A percentile compares a stretch with the other conserved stretches of the same genome.
Evolutionary conservation across 257 asterid genomes (phyloP).

Genomic region (Solanum acaule): DNA sequence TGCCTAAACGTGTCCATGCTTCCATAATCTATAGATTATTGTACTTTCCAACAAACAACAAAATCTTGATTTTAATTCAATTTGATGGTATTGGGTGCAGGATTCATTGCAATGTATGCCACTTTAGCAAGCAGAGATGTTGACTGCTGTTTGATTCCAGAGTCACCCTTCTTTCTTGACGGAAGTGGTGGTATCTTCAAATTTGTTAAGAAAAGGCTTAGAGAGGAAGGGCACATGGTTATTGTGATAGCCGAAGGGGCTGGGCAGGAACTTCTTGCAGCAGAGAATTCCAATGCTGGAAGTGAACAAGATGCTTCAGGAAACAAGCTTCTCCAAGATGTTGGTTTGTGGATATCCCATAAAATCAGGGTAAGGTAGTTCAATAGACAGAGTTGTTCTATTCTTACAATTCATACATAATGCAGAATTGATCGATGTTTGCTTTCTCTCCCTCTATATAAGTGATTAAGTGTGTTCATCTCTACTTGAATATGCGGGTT

Average conservation of each 20-base stretch:
- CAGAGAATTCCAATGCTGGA: conserved; percentile 16
- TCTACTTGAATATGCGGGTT: not conserved
- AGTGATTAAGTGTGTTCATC: not conserved
- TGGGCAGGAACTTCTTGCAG: conserved; percentile 73
- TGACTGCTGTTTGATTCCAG: conserved; percentile 92
- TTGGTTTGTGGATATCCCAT: conserved; percentile 84
- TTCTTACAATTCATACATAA: not conserved
- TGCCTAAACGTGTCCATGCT: not conserved
- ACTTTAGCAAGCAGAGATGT: conserved; percentile 97
- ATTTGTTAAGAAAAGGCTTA: conserved; percentile 55
- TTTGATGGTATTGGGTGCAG: conserved; percentile 24
- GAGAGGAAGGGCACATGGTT: conserved; percentile 88
- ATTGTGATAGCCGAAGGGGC: conserved; percentile 95
- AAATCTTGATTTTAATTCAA: not conserved
- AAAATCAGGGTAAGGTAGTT: conserved; percentile 50
- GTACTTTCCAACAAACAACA: not conserved
- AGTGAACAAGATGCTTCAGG: conserved; percentile 81
- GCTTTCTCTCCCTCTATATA: not conserved
- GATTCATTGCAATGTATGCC: conserved; percentile 93
- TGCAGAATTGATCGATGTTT: not conserved
- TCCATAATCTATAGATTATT: not conserved
- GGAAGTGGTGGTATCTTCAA: conserved; percentile 79
- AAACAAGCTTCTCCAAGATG: conserved; percentile 79
- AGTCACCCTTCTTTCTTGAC: conserved; percentile 82
- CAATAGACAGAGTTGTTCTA: not conserved